phyloP scores from a whole-genome alignment of 495 filamentous ascomycete species.

The Paragyromitra xinjiangensis region DNA sequence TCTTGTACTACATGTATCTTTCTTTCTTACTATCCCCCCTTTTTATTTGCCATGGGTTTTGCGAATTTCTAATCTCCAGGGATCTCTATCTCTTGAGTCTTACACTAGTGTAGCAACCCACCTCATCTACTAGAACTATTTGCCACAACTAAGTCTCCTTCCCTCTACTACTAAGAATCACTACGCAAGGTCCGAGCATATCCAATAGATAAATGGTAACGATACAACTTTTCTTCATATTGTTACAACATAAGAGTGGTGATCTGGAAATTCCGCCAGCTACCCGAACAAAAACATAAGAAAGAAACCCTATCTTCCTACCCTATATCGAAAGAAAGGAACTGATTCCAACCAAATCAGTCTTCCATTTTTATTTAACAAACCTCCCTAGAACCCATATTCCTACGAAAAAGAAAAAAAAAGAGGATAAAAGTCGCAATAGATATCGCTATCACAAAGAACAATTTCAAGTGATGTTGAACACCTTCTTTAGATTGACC shows the following conservation, averaged over 20 bases:
- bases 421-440: background rate
- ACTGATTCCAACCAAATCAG: background rate
- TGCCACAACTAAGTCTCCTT: background rate
- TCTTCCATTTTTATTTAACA: slow-evolving; percentile 34
- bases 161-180: background rate
- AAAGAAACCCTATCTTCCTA: slow-evolving; percentile 1
- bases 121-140: background rate
- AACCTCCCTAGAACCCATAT: slow-evolving; percentile 7
- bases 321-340: slow-evolving; percentile 3
- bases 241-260: slow-evolving; percentile 34
- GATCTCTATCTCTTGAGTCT: background rate
- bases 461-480: slow-evolving; percentile 77
- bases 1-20: too few species aligned
- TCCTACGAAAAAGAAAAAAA: background rate
- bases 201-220: slow-evolving; percentile 8
- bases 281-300: slow-evolving; percentile 12
- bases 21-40: background rate
- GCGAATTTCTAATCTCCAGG: background rate
- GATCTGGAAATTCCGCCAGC: slow-evolving; percentile 23
- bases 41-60: background rate
- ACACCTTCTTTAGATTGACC: slow-evolving; percentile 90
- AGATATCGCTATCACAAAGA: slow-evolving; percentile 23
- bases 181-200: background rate
- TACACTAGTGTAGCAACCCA: background rate
- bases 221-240: slow-evolving; percentile 20